Evolutionary conservation across 768 basidiomycete species (phyloP).

Genomic region (Podaxis sp.): DNA sequence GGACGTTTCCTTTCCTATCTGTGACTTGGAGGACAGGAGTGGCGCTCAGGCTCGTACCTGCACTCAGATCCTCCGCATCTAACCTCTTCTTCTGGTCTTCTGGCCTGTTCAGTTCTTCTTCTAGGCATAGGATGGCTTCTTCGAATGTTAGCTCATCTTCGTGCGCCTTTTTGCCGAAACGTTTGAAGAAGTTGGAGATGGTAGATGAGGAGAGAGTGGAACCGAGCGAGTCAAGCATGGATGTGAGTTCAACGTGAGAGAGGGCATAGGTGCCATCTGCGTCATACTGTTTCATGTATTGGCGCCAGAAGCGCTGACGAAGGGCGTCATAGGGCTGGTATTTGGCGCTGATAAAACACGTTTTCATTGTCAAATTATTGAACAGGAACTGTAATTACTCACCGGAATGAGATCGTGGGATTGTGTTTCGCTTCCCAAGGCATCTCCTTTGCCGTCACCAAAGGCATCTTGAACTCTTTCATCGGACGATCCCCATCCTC

Average conservation of each 20-base stretch:
- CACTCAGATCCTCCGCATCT: constrained; percentile 44
- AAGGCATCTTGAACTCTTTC: constrained; percentile 68
- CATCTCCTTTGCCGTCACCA: constrained; percentile 61
- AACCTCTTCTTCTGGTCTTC: constrained; percentile 69
- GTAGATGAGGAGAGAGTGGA: constrained; percentile 81
- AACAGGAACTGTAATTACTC: constrained; percentile 18
- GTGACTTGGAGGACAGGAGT: constrained; percentile 49
- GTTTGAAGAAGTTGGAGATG: constrained; percentile 78
- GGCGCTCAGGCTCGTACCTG: constrained; percentile 50
- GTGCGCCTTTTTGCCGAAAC: constrained; percentile 60
- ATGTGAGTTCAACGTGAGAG: constrained; percentile 84
- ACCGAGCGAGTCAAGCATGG: constrained; percentile 96
- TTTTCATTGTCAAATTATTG: neutral
- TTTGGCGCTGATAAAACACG: constrained; percentile 59
- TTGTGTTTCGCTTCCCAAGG: constrained; percentile 73
- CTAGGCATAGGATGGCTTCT: constrained; percentile 82
- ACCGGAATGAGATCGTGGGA: constrained; percentile 72
- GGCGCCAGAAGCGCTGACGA: constrained; percentile 87
- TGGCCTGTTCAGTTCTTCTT: constrained; percentile 77
- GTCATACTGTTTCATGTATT: constrained; percentile 89
- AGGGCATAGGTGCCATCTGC: constrained; percentile 74
- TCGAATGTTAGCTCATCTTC: constrained; percentile 75
- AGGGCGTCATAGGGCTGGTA: constrained; percentile 95
- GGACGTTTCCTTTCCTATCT: constrained; percentile 39
- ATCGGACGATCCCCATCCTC: constrained; percentile 63